A percentile compares a stretch with the other conserved stretches of the same genome.
Conservation (phyloP, 2,329 filamentous ascomycete species). For the Dendryphion nanum region DNA sequence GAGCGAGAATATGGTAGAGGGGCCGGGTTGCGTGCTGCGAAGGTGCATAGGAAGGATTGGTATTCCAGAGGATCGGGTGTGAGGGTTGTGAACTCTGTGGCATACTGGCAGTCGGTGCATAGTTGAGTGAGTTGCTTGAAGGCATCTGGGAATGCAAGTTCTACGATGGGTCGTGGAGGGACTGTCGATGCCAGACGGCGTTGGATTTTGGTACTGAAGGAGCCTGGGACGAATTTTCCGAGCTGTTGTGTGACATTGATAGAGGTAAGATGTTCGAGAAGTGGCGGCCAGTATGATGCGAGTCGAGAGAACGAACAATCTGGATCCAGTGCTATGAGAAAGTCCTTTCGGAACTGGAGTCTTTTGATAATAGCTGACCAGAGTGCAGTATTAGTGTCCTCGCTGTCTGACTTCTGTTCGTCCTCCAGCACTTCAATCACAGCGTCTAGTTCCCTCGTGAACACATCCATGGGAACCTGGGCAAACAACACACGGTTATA, state of each 20-base stretch:
- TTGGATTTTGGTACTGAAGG: slow-evolving; percentile 89
- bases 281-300: slow-evolving; percentile 37
- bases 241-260: slow-evolving; percentile 62
- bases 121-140: slow-evolving; percentile 67
- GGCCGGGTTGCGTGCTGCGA: slow-evolving; percentile 76
- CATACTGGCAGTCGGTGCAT: slow-evolving; percentile 68
- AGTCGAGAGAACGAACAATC: slow-evolving; percentile 29
- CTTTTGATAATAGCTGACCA: slow-evolving; percentile 62
- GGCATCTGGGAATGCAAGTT: slow-evolving; percentile 70
- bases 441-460: slow-evolving; percentile 33
- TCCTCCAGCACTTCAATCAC: slow-evolving; percentile 26
- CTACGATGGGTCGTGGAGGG: slow-evolving; percentile 85
- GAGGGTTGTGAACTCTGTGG: slow-evolving; percentile 31
- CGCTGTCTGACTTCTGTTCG: slow-evolving; percentile 24
- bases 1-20: slow-evolving; percentile 82
- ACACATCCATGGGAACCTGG: slow-evolving; percentile 28
- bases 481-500: slow-evolving; percentile 78
- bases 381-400: slow-evolving; percentile 35
- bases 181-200: slow-evolving; percentile 90
- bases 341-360: slow-evolving; percentile 64
- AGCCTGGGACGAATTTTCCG: slow-evolving; percentile 66
- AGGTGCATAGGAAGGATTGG: slow-evolving; percentile 68
- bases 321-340: slow-evolving; percentile 55
- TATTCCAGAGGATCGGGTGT: slow-evolving; percentile 34
- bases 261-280: slow-evolving; percentile 45